Conservation (phyloP, 805 yeast genomes). For the Hyphopichia homilentoma region DNA sequence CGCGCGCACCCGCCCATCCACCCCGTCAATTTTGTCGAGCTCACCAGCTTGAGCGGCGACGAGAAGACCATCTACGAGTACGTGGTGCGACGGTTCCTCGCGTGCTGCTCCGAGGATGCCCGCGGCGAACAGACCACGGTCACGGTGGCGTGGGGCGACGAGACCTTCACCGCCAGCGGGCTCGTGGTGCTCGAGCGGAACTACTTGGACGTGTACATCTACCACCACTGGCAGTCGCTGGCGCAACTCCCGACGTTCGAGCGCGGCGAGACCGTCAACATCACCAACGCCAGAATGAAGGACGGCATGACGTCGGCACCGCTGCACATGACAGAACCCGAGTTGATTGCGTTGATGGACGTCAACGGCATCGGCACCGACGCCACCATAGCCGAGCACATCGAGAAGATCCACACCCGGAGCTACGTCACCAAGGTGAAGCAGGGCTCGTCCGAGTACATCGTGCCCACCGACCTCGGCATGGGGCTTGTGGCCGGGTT, state of each 20-base stretch:
- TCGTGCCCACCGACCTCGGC: slow-evolving; percentile 82
- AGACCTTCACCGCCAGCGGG: slow-evolving; percentile 70
- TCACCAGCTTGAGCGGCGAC: slow-evolving; percentile 26
- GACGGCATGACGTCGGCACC: slow-evolving; percentile 85
- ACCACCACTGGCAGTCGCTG: slow-evolving; percentile 72
- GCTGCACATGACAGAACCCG: slow-evolving; percentile 81
- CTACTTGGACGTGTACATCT: slow-evolving; percentile 76
- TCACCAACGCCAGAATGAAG: slow-evolving; percentile 55
- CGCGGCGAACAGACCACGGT: slow-evolving; percentile 66
- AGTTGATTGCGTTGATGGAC: slow-evolving; percentile 90
- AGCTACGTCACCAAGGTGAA: slow-evolving; percentile 56
- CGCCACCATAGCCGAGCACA: slow-evolving; percentile 98
- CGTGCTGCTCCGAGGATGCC: slow-evolving; percentile 91
- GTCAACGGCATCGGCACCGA: slow-evolving; percentile 97
- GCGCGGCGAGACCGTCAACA: slow-evolving; percentile 52
- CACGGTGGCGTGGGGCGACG: slow-evolving; percentile 73
- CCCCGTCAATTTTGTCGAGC: slow-evolving; percentile 57
- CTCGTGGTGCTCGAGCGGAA: slow-evolving; percentile 68
- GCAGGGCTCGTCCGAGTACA: slow-evolving; percentile 34
- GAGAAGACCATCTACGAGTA: slow-evolving; percentile 81
- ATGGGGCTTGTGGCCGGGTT: slow-evolving; percentile 86
- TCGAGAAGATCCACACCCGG: slow-evolving; percentile 68
- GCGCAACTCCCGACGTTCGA: slow-evolving; percentile 62
- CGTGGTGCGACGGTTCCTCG: slow-evolving; percentile 80
- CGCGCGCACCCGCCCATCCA: slow-evolving; percentile 99